Conservation (phyloP, 1,284 basidiomycete genomes). For the Tilletia indica region DNA sequence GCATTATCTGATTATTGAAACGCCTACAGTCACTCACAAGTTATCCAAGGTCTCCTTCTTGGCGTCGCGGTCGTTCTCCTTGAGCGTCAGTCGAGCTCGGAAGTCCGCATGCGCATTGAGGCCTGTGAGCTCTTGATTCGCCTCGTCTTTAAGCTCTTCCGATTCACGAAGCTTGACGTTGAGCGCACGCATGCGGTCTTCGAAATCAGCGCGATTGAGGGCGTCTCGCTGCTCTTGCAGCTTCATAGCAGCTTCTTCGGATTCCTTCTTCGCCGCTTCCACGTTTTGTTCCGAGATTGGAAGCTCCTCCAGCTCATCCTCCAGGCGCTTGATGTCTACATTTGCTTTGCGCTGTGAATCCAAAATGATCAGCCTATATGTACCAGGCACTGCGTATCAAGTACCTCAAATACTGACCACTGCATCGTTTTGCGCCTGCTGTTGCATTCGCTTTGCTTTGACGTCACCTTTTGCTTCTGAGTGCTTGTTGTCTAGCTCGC, state of each 20-base stretch:
- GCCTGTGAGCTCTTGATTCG: slow-evolving; percentile 71
- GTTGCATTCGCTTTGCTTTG: slow-evolving; percentile 6
- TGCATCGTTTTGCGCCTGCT: too few species aligned
- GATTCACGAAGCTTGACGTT: slow-evolving; percentile 63
- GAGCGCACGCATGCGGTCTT: slow-evolving; percentile 69
- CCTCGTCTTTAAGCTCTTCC: slow-evolving; percentile 70
- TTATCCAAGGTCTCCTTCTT: slow-evolving; percentile 65
- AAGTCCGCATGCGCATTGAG: slow-evolving; percentile 79
- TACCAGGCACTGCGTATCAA: too few species aligned
- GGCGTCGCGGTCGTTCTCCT: slow-evolving; percentile 48
- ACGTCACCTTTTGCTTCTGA: neutral
- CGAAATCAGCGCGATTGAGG: slow-evolving; percentile 61
- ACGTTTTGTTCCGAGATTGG: slow-evolving; percentile 32
- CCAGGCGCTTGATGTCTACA: slow-evolving; percentile 30
- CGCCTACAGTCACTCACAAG: slow-evolving; percentile 69
- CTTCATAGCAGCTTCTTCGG: slow-evolving; percentile 29
- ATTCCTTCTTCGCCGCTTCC: slow-evolving; percentile 31
- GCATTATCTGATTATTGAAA: slow-evolving; percentile 61
- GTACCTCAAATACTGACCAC: neutral
- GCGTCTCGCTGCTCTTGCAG: slow-evolving; percentile 31
- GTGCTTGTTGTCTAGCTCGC: neutral
- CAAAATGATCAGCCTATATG: neutral
- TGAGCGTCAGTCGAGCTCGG: slow-evolving; percentile 76
- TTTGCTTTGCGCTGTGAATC: slow-evolving; percentile 3
- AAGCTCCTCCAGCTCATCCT: slow-evolving; percentile 39